Evolutionary conservation across 768 basidiomycete species (phyloP).

Genomic region (Suillus fuscotomentosus): DNA sequence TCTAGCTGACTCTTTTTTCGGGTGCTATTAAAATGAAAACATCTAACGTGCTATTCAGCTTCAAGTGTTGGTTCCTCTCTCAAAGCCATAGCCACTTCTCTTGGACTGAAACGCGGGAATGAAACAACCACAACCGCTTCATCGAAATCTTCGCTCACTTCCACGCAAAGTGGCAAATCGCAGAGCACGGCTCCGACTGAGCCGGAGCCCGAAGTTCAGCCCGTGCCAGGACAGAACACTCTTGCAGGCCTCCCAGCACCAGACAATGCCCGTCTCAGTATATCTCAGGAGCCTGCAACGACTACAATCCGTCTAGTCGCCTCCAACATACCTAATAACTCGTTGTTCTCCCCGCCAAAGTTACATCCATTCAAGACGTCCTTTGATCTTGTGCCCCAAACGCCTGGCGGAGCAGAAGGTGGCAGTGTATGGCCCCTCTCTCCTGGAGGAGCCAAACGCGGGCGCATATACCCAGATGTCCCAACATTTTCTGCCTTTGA

Average conservation of each 20-base stretch:
- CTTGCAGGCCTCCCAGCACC: constrained; percentile 65
- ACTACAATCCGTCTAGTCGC: constrained; percentile 50
- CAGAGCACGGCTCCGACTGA: constrained; percentile 19
- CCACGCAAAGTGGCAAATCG: constrained; percentile 29
- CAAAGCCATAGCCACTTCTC: constrained; percentile 70
- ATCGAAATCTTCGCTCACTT: constrained; percentile 20
- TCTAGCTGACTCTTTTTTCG: constrained; percentile 18
- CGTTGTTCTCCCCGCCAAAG: constrained; percentile 50
- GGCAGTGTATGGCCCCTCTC: constrained; percentile 42
- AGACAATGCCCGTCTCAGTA: constrained; percentile 56
- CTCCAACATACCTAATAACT: constrained; percentile 19
- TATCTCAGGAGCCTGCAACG: constrained; percentile 46
- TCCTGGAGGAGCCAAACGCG: constrained; percentile 21
- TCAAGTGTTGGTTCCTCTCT: constrained; percentile 72
- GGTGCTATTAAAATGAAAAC: background rate
- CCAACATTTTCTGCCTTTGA: constrained; percentile 33
- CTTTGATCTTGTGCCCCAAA: constrained; percentile 66
- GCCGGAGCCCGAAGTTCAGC: constrained; percentile 32
- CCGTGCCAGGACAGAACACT: constrained; percentile 58
- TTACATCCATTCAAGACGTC: constrained; percentile 64
- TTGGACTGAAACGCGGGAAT: constrained; percentile 60
- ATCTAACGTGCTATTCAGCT: constrained; percentile 33
- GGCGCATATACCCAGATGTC: constrained; percentile 39
- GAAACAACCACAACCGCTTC: constrained; percentile 19
- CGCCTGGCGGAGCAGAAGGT: constrained; percentile 36